phyloP scores from a whole-genome alignment of 768 basidiomycete genomes.

The Roridomyces roridus region DNA sequence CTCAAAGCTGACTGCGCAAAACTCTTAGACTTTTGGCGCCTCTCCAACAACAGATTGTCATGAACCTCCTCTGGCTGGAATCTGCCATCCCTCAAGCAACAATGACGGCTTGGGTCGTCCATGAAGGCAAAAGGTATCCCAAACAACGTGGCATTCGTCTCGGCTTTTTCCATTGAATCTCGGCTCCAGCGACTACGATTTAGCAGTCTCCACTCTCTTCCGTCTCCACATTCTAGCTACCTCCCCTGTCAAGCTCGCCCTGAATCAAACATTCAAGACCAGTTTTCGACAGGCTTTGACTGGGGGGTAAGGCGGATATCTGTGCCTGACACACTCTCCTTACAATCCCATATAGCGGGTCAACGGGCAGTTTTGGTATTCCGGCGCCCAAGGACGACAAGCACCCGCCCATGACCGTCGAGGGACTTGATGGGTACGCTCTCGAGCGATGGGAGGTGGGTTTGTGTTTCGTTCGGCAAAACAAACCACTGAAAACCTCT shows the following conservation, averaged over 20 bases:
- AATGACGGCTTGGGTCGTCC: slow-evolving; percentile 79
- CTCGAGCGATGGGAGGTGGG: slow-evolving; percentile 90
- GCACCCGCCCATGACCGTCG: slow-evolving; percentile 55
- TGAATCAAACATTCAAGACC: slow-evolving; percentile 80
- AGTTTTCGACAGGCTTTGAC: slow-evolving; percentile 85
- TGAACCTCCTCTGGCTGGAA: slow-evolving; percentile 91
- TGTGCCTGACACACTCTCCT: slow-evolving; percentile 1
- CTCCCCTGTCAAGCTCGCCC: slow-evolving; percentile 62
- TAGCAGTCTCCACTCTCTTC: slow-evolving; percentile 65
- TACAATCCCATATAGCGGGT: slow-evolving; percentile 66
- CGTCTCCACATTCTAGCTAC: slow-evolving; percentile 74
- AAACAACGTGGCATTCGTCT: slow-evolving; percentile 16
- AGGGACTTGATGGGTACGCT: slow-evolving; percentile 79
- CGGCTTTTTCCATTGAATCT: slow-evolving; percentile 18
- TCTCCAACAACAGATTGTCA: slow-evolving; percentile 82
- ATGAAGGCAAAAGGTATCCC: slow-evolving; percentile 72
- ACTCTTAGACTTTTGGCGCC: slow-evolving; percentile 72
- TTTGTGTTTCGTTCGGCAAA: neutral
- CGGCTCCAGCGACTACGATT: slow-evolving; percentile 67
- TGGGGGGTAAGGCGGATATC: slow-evolving; percentile 67
- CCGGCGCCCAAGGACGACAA: slow-evolving; percentile 73
- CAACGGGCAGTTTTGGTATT: slow-evolving; percentile 84
- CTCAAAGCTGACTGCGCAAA: slow-evolving; percentile 8
- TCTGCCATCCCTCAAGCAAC: slow-evolving; percentile 67
- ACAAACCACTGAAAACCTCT: slow-evolving; percentile 10